Base-by-base conservation (phyloP, 345 rosid genomes). In the Pugionium cornutum region DNA sequence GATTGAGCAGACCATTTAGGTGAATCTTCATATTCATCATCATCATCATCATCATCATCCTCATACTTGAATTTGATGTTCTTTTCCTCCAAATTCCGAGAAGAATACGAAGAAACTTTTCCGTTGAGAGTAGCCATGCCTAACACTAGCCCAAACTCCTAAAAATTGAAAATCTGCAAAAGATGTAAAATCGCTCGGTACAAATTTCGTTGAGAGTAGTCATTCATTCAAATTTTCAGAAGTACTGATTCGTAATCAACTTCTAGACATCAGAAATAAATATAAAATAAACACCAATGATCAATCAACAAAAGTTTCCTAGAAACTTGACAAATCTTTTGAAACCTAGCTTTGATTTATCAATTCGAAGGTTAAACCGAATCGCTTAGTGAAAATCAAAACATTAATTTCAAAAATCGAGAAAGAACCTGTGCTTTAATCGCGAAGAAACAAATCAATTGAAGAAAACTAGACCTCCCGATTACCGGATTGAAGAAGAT, bases 111-210 rank as follows among this genome's bases (percentile, higher is more conserved):
- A 66, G 70, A 77, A 71, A 68, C 75, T 57, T 80, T 68, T 27
- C 75, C 83, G 31, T 64, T 69, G 1, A 75, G 51, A 8, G 48
- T 68, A 9, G 75, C 83, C 94, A 87, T 87, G 26, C 42, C 11
- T 36, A 58, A 30, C 26, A 39, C 4, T 46, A 3, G 27, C 56
- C 26, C 9, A 29, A 56, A 67, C 6, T 25, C 8, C 36, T 46
- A 41, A 54, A 32, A 46, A 3, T n/a, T 10, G 41, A 37, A 9
- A 73, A 42, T 65, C 71, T 65, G 48, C 66, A 68, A 26, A 55
- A 51, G 3, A 27, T 27, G n/a, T 29, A 46, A 46, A 26, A 47
- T 27, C 2, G 10, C 18, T 18, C 18, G 18, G 18, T 18, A 18
- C 18, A 18, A 18, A 18, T 18, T 18, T 18, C 18, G 18, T 18